Conservation (phyloP, 1,284 basidiomycete genomes). For the Rhodotorula sp. region DNA sequence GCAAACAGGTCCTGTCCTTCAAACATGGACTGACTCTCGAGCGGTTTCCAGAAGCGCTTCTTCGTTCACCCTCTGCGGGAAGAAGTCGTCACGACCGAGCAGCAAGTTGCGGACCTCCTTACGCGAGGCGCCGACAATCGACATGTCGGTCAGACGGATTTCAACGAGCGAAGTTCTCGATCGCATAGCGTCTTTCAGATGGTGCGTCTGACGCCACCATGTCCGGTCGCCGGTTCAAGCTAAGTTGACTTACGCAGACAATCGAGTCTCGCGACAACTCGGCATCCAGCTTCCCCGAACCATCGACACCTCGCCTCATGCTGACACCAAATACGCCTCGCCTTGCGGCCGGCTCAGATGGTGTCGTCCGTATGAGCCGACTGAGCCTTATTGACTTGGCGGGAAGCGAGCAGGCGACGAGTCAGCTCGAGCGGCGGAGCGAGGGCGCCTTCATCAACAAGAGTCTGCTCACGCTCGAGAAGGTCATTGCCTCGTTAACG, state of each 20-base stretch:
- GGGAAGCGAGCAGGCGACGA: slow-evolving; percentile 91
- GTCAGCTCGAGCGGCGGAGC: slow-evolving; percentile 83
- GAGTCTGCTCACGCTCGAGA: slow-evolving; percentile 77
- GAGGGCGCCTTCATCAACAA: slow-evolving; percentile 95
- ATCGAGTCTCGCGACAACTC: slow-evolving; percentile 48
- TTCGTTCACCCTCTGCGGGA: slow-evolving; percentile 72
- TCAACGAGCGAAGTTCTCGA: slow-evolving; percentile 90
- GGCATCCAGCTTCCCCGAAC: background rate
- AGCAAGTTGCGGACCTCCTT: slow-evolving; percentile 79
- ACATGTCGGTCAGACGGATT: slow-evolving; percentile 90
- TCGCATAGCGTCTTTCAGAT: slow-evolving; percentile 91
- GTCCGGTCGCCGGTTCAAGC: background rate
- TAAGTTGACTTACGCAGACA: slow-evolving; percentile 41
- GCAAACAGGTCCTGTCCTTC: background rate
- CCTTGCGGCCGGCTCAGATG: slow-evolving; percentile 21
- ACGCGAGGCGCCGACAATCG: slow-evolving; percentile 81
- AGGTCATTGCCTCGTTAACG: slow-evolving; percentile 82
- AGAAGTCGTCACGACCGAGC: slow-evolving; percentile 86
- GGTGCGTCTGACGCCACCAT: slow-evolving; percentile 52
- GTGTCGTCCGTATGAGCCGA: slow-evolving; percentile 36
- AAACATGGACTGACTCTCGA: background rate
- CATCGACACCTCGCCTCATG: background rate
- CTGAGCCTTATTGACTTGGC: slow-evolving; percentile 92
- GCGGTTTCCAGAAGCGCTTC: slow-evolving; percentile 45
- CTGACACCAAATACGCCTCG: slow-evolving; percentile 30